phyloP scores from a whole-genome alignment of 495 filamentous ascomycete species.

The Achaetomiella virescens region DNA sequence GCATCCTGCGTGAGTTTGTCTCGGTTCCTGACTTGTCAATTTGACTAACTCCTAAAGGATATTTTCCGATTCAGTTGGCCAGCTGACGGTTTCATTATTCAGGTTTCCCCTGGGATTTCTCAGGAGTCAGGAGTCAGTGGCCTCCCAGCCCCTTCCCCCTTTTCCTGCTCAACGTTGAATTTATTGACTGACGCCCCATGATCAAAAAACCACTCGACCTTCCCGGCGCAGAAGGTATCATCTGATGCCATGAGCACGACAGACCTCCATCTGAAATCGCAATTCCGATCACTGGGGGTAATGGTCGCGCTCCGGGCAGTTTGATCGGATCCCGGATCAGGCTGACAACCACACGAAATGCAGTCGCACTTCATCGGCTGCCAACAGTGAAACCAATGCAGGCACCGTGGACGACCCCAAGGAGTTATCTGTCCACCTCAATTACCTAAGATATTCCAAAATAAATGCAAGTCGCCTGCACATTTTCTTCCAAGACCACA shows the following conservation, averaged over 20 bases:
- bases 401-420: not conserved
- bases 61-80: not conserved
- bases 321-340: not conserved
- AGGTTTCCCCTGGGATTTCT: not conserved
- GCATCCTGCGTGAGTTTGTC: not conserved
- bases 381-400: not conserved
- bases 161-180: not conserved
- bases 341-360: not conserved
- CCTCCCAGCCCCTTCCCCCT: not conserved
- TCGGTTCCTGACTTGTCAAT: not conserved
- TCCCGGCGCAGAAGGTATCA: not conserved
- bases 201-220: not conserved
- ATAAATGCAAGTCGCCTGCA: not conserved
- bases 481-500: not conserved
- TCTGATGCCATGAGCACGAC: constrained; percentile 5
- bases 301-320: no score
- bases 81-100: not conserved
- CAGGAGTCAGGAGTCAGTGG: not conserved
- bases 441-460: constrained; percentile 5
- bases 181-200: not conserved
- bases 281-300: constrained; percentile 2
- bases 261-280: constrained; percentile 5
- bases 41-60: not conserved
- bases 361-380: not conserved
- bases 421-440: not conserved